phyloP scores from a whole-genome alignment of 2,329 filamentous ascomycete genomes.

The Fusarium kyushuense region DNA sequence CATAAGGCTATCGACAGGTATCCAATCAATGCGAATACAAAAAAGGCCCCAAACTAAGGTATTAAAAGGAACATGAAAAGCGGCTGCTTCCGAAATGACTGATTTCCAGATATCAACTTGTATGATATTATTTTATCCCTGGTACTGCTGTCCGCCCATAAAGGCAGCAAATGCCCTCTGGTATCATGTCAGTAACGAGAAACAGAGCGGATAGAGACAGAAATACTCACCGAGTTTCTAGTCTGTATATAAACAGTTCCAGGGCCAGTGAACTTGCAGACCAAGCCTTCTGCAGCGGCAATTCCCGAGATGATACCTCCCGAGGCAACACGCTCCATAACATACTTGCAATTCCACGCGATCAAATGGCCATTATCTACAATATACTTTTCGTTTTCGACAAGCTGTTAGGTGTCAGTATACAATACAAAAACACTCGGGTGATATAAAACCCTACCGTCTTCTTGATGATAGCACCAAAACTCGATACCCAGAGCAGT shows the following conservation, averaged over 20 bases:
- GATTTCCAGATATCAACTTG: not conserved
- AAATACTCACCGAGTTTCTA: slow-evolving; percentile 75
- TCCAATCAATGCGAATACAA: slow-evolving; percentile 12
- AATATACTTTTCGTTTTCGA: slow-evolving; percentile 85
- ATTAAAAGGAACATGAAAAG: not conserved
- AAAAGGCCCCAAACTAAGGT: slow-evolving; percentile 25
- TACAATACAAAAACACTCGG: rapidly evolving
- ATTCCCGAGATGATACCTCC: slow-evolving; percentile 93
- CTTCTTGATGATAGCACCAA: slow-evolving; percentile 95
- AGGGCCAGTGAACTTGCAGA: slow-evolving; percentile 93
- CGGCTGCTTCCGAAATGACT: not conserved
- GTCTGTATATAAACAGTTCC: slow-evolving; percentile 95
- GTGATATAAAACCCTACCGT: slow-evolving; percentile 71
- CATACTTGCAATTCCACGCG: slow-evolving; percentile 96
- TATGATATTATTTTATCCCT: slow-evolving; percentile 37
- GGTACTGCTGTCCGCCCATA: slow-evolving; percentile 61
- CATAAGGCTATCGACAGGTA: slow-evolving; percentile 29
- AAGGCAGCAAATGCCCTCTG: slow-evolving; percentile 66
- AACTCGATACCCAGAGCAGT: slow-evolving; percentile 89
- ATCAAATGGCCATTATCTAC: slow-evolving; percentile 94
- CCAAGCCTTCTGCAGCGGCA: slow-evolving; percentile 84
- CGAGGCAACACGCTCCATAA: slow-evolving; percentile 88
- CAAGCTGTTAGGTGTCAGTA: slow-evolving; percentile 56
- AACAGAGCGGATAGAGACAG: not conserved
- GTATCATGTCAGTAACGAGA: slow-evolving; percentile 16